Conservation (phyloP, 768 basidiomycete genomes). For the Hypsizygus marmoreus region DNA sequence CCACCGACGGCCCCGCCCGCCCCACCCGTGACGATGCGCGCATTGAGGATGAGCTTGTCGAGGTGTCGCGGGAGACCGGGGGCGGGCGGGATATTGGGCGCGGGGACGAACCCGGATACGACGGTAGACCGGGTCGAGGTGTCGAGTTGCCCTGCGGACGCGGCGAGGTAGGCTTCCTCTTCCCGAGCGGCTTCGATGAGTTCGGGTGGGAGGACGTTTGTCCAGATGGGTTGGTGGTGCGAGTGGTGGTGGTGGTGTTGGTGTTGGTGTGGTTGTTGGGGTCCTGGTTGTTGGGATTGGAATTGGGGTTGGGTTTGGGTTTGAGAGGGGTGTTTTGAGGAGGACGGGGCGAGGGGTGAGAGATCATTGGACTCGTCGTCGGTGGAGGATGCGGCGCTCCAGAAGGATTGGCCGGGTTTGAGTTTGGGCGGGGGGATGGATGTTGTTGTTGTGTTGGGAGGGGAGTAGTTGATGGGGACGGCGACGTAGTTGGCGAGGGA, state of each 20-base stretch:
- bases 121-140: conserved; percentile 20
- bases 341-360: not conserved
- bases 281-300: conserved; percentile 11
- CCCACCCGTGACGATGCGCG: conserved; percentile 32
- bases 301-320: conserved; percentile 6
- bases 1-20: conserved; percentile 26
- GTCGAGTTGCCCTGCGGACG: conserved; percentile 38
- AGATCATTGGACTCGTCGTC: conserved; percentile 36
- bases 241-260: conserved; percentile 17
- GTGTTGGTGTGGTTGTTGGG: conserved; percentile 11
- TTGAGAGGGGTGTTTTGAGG: conserved; percentile 7
- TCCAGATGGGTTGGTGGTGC: conserved; percentile 57
- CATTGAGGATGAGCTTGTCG: conserved; percentile 91
- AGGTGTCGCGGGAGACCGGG: conserved; percentile 88
- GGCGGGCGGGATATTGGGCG: conserved; percentile 85
- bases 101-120: conserved; percentile 49
- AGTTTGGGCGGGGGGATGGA: conserved; percentile 24
- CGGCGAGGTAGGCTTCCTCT: conserved; percentile 76
- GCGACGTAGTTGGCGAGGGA: conserved; percentile 93
- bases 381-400: conserved; percentile 37
- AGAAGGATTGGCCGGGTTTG: conserved; percentile 41
- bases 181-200: conserved; percentile 79
- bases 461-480: conserved; percentile 44
- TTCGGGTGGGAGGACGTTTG: conserved; percentile 73
- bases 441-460: conserved; percentile 25